These are phyloP conservation scores for Acephala macrosclerotiorum DNA, from an alignment of 2,329 filamentous ascomycete genomes.

Conservation along the genomic window DNA sequence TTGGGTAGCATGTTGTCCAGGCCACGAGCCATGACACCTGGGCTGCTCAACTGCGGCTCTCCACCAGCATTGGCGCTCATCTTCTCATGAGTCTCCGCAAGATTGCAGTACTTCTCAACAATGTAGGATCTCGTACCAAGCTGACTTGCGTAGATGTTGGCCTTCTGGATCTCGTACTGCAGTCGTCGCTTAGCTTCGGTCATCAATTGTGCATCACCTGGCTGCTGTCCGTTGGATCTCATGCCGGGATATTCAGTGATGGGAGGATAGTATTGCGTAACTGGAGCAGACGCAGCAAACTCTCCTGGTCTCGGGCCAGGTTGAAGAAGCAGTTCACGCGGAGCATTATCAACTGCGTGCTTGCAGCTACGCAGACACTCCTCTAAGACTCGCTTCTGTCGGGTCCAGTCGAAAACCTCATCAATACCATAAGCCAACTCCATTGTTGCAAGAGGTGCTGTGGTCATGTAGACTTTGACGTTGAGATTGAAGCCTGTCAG, in stretches of 20 bases:
- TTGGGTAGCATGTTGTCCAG: conserved; percentile 42
- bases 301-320: conserved; percentile 47
- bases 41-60: conserved; percentile 28
- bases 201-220: conserved; percentile 22
- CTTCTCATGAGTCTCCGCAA: conserved; percentile 70
- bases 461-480: conserved; percentile 80
- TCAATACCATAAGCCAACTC: conserved; percentile 85
- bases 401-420: conserved; percentile 76
- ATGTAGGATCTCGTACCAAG: conserved; percentile 84
- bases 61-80: conserved; percentile 45
- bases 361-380: conserved; percentile 77
- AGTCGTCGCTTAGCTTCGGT: conserved; percentile 56
- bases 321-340: conserved; percentile 70
- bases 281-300: conserved; percentile 48
- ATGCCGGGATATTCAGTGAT: conserved; percentile 47
- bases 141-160: conserved; percentile 85
- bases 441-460: conserved; percentile 79
- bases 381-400: conserved; percentile 77
- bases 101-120: conserved; percentile 84
- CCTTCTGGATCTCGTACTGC: conserved; percentile 90
- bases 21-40: conserved; percentile 38
- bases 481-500: conserved; percentile 84
- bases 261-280: conserved; percentile 60
- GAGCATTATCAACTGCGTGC: conserved; percentile 70
- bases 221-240: conserved; percentile 42